Conservation (phyloP, 169 alveolate species). For the Plasmodium sp. region DNA sequence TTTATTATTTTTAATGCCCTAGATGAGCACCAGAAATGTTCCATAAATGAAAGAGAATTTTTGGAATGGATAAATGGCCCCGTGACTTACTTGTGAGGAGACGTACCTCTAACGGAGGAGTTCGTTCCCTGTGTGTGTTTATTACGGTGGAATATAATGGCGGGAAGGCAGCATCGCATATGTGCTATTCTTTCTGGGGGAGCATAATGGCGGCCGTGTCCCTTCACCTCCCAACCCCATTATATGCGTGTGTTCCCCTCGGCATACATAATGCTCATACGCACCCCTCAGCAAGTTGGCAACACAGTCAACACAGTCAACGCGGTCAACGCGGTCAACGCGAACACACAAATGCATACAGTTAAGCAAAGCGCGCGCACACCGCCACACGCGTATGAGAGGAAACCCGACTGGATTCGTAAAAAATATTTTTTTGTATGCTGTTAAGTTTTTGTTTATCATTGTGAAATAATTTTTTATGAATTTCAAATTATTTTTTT, state of each 20-base stretch:
- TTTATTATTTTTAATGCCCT: constrained; percentile 90
- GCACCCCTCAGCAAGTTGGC: not conserved
- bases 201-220: not conserved
- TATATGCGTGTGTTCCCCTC: not conserved
- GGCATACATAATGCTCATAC: not conserved
- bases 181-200: no score
- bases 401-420: not conserved
- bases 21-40: constrained; percentile 92
- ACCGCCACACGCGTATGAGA: not conserved
- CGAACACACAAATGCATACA: not conserved
- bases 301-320: no score
- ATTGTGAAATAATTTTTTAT: constrained; percentile 68
- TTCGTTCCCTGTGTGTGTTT: not conserved
- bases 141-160: not conserved
- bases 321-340: no score
- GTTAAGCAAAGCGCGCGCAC: not conserved
- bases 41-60: constrained; percentile 92
- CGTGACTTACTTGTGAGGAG: constrained; percentile 43
- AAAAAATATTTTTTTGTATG: constrained; percentile 58
- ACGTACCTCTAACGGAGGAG: not conserved
- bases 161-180: no score
- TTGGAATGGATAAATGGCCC: constrained; percentile 92
- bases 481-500: constrained; percentile 1
- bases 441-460: constrained; percentile 72
- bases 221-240: not conserved